These are phyloP conservation scores for Suhomyces wounanorum DNA, from an alignment of 1,139 yeast species.

Conservation along the genomic window DNA sequence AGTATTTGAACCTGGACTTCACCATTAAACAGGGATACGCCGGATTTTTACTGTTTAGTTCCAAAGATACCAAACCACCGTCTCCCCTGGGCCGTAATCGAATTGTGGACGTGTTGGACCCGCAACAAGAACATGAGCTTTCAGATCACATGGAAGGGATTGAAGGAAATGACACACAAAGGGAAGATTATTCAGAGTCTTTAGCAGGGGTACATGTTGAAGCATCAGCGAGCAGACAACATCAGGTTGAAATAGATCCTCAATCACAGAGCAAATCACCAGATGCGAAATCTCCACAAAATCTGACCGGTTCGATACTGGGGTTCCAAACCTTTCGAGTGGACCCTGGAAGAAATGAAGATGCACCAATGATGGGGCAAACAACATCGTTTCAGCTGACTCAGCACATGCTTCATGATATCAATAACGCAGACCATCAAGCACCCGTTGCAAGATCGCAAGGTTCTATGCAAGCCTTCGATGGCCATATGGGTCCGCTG, in stretches of 20 bases:
- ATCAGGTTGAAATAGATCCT: background rate
- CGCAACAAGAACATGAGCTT: background rate
- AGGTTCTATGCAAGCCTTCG: background rate
- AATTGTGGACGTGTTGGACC: constrained; percentile 17
- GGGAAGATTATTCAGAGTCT: background rate
- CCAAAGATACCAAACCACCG: constrained; percentile 15
- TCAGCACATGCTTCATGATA: background rate
- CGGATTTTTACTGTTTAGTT: constrained; percentile 36
- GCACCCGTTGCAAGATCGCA: background rate
- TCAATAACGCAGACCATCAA: background rate
- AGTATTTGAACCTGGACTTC: constrained; percentile 32
- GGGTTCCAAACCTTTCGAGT: constrained; percentile 8
- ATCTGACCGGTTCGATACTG: background rate
- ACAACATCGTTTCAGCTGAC: background rate
- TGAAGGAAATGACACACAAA: background rate
- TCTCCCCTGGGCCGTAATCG: constrained; percentile 11
- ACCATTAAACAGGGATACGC: constrained; percentile 34
- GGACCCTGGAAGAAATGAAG: background rate
- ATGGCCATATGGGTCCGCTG: background rate
- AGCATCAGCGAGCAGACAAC: background rate
- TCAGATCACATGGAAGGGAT: background rate
- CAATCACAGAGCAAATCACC: background rate
- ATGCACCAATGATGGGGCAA: background rate
- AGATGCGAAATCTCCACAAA: background rate
- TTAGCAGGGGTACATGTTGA: background rate